Conservation (phyloP, 257 asterid genomes). For the Jacaranda mimosifolia region DNA sequence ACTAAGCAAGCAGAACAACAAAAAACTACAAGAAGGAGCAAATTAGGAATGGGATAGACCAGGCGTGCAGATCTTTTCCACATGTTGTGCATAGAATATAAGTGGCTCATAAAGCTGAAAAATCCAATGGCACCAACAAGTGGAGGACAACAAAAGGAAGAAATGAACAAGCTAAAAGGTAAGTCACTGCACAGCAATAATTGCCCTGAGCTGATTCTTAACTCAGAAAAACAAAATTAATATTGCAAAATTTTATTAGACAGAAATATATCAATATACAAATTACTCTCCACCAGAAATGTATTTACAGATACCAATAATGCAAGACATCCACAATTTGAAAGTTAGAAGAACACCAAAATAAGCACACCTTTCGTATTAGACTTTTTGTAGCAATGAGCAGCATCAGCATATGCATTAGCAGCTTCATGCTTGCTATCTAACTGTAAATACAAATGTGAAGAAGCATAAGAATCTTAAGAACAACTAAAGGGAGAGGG, state of each 20-base stretch:
- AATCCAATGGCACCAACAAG: not conserved
- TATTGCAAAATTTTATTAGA: not conserved
- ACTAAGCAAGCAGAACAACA: constrained; percentile 12
- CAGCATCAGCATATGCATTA: constrained; percentile 92
- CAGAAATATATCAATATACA: not conserved
- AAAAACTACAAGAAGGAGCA: not conserved
- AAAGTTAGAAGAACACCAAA: not conserved
- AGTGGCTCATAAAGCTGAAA: constrained; percentile 8
- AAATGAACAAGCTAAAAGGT: constrained; percentile 1
- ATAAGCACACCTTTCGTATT: constrained; percentile 63
- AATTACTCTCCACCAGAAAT: constrained; percentile 16
- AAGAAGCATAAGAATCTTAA: constrained; percentile 12
- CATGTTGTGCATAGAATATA: constrained; percentile 11
- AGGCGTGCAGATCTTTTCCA: constrained; percentile 1
- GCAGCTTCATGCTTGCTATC: constrained; percentile 99
- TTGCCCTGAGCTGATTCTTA: not conserved
- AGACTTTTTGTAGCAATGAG: constrained; percentile 86
- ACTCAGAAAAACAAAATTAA: not conserved
- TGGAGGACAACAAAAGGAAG: not conserved
- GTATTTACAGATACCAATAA: not conserved
- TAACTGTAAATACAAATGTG: constrained; percentile 56
- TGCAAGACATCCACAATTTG: not conserved
- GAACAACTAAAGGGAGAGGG: not conserved
- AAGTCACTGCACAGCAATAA: not conserved
- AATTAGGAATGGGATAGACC: not conserved